Evolutionary conservation across 2,329 filamentous ascomycete species (phyloP).

Genomic region (Aspergillus sp.): DNA sequence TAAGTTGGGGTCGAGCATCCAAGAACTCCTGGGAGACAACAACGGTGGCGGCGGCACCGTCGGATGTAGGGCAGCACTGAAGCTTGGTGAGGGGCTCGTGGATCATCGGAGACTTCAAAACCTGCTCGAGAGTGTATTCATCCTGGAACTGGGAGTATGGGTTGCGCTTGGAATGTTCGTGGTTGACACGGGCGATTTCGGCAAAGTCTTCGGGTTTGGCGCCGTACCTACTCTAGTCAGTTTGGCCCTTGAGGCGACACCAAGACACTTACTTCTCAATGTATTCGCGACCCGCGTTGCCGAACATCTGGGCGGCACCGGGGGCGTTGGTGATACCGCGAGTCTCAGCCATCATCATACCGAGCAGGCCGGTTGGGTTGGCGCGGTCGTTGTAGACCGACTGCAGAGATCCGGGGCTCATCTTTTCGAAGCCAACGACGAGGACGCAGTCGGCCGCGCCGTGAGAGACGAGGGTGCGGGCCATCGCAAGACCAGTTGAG

Average conservation of each 20-base stretch:
- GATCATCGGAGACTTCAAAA: conserved; percentile 74
- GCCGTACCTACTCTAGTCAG: conserved; percentile 61
- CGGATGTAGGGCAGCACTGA: conserved; percentile 97
- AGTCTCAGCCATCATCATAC: conserved; percentile 78
- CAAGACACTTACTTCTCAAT: conserved; percentile 72
- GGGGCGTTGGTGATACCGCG: conserved; percentile 79
- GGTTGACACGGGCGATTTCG: conserved; percentile 90
- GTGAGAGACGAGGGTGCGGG: conserved; percentile 71
- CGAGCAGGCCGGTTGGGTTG: conserved; percentile 72
- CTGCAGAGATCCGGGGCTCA: conserved; percentile 87
- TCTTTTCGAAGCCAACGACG: conserved; percentile 97
- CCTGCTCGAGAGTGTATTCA: conserved; percentile 83
- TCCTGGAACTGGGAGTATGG: conserved; percentile 98
- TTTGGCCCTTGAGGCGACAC: background rate
- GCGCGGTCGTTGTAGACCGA: conserved; percentile 80
- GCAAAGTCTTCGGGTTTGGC: conserved; percentile 84
- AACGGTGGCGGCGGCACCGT: conserved; percentile 85
- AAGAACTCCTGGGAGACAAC: conserved; percentile 88
- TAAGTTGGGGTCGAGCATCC: conserved; percentile 77
- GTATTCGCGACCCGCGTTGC: conserved; percentile 89
- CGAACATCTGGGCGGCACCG: conserved; percentile 89
- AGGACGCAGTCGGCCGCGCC: conserved; percentile 85
- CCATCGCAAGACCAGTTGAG: conserved; percentile 86
- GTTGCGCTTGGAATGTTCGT: conserved; percentile 86
- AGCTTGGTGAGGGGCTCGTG: conserved; percentile 89